Evolutionary conservation across 2,329 filamentous ascomycete genomes (phyloP).

Genomic region (Massarina eburnea): DNA sequence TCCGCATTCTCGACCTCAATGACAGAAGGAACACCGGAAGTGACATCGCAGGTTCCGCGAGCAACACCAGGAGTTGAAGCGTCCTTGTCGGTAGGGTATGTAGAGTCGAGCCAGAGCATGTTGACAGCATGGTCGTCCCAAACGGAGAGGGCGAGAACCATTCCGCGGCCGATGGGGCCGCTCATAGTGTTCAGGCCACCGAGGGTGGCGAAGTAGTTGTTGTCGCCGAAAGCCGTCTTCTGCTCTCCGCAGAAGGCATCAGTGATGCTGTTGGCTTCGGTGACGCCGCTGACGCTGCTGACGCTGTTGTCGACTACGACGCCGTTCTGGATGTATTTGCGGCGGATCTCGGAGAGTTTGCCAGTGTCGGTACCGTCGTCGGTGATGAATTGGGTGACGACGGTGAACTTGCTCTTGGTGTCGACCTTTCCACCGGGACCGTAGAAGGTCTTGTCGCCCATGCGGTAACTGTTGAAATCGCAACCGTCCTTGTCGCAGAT

Average conservation of each 20-base stretch:
- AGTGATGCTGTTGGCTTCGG: conserved; percentile 56
- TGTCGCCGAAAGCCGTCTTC: conserved; percentile 57
- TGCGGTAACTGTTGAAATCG: conserved; percentile 68
- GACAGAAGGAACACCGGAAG: conserved; percentile 17
- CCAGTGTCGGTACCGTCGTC: conserved; percentile 36
- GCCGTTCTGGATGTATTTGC: conserved; percentile 50
- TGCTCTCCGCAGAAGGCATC: conserved; percentile 57
- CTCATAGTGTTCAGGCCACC: conserved; percentile 59
- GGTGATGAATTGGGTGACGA: conserved; percentile 51
- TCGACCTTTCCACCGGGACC: conserved; percentile 52
- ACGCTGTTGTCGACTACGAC: conserved; percentile 48
- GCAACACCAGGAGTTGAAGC: conserved; percentile 14
- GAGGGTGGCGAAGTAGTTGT: conserved; percentile 53
- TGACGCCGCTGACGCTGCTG: conserved; percentile 47
- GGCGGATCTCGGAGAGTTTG: conserved; percentile 48
- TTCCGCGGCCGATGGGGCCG: conserved; percentile 54
- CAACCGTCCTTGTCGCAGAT: conserved; percentile 67
- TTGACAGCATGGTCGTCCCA: conserved; percentile 63
- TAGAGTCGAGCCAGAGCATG: conserved; percentile 73
- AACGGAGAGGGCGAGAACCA: conserved; percentile 63
- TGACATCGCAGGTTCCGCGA: conserved; percentile 19
- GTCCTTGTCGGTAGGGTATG: conserved; percentile 51
- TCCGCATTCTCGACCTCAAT: conserved; percentile 12
- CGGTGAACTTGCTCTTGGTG: conserved; percentile 40
- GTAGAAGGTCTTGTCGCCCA: conserved; percentile 63